Base-by-base conservation (phyloP, 805 yeast genomes). In the Wickerhamiella nectarea region DNA sequence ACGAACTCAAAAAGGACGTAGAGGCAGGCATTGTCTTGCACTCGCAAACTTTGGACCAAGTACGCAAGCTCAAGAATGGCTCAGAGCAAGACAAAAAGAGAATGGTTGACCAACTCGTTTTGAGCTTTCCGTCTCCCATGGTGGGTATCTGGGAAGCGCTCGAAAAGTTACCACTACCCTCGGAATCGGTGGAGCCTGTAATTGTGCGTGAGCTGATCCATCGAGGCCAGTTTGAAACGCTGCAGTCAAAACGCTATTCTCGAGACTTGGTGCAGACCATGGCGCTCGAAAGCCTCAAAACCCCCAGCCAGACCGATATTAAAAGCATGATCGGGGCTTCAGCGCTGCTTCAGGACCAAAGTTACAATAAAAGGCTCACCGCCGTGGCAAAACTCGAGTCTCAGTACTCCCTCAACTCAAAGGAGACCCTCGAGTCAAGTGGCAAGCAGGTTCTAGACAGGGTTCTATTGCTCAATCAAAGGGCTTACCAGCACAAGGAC, bases 401-500 rank as follows among this genome's bases (percentile, higher is more conserved):
- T 17, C 17, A 50, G 34, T 43, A 43, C 39, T 33, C 44, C 12
- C 15, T 48, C 36, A 40, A 54, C 46, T 37, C 50, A 17, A 33
- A 28, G 7, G 43, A 21, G 31, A 42, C 36, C 19, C 35, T 48
- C 31, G 29, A 15, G n/a, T 43, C 49, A n/a, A 31, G 52, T 22
- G 55, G 60, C 1, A 47, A 54, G 17, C 52, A 54, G 21, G 50
- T 58, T 22, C 51, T 61, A 11, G 48, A 55, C 12, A 44, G 46
- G 33, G 51, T 62, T 3, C 52, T 63, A 14, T 63, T 59, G 25
- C 42, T 48, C n/a, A 59, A 61, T 41, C 47, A 53, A 2, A 48
- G 50, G 6, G 56, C 58, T 18, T 63, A 63, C 45, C 41, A 53
- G 31, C 51, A 40, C 18, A 25, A 34, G 11, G 15, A 20, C 8